These are phyloP conservation scores for Harrya chromipes DNA, from an alignment of 768 basidiomycete species.

Conservation along the genomic window DNA sequence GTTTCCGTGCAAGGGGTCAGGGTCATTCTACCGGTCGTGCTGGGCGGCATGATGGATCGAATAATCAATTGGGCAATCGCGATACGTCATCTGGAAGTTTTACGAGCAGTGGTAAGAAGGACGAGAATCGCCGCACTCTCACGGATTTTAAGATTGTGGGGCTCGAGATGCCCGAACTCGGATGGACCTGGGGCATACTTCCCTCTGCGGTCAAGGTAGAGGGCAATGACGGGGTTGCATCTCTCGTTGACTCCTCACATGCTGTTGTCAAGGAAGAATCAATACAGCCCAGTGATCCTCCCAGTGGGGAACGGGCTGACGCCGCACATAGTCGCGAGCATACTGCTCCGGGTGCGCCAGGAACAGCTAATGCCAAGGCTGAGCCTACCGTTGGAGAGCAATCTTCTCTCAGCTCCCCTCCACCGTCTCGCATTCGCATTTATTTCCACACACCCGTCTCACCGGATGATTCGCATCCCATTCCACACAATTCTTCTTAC, in stretches of 20 bases:
- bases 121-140: slow-evolving; percentile 86
- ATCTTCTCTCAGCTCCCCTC: slow-evolving; percentile 40
- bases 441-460: slow-evolving; percentile 91
- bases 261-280: slow-evolving; percentile 33
- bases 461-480: slow-evolving; percentile 74
- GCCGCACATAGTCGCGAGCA: slow-evolving; percentile 18
- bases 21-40: slow-evolving; percentile 42
- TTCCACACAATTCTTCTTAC: slow-evolving; percentile 56
- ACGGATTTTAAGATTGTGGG: slow-evolving; percentile 98
- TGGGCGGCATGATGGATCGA: slow-evolving; percentile 37
- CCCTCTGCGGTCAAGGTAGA: slow-evolving; percentile 39
- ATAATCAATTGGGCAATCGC: slow-evolving; percentile 40
- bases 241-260: slow-evolving; percentile 32
- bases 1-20: slow-evolving; percentile 63
- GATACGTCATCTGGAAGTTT: slow-evolving; percentile 48
- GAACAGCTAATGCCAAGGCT: slow-evolving; percentile 31
- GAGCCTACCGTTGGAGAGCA: slow-evolving; percentile 29
- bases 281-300: slow-evolving; percentile 19
- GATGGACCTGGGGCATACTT: slow-evolving; percentile 83
- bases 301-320: slow-evolving; percentile 20
- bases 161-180: slow-evolving; percentile 75
- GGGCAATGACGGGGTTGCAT: slow-evolving; percentile 34
- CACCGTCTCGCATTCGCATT: slow-evolving; percentile 80
- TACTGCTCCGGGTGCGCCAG: slow-evolving; percentile 26
- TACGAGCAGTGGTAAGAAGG: slow-evolving; percentile 66